phyloP scores from a whole-genome alignment of 2,329 filamentous ascomycete species.

The Botryotinia globosa region DNA sequence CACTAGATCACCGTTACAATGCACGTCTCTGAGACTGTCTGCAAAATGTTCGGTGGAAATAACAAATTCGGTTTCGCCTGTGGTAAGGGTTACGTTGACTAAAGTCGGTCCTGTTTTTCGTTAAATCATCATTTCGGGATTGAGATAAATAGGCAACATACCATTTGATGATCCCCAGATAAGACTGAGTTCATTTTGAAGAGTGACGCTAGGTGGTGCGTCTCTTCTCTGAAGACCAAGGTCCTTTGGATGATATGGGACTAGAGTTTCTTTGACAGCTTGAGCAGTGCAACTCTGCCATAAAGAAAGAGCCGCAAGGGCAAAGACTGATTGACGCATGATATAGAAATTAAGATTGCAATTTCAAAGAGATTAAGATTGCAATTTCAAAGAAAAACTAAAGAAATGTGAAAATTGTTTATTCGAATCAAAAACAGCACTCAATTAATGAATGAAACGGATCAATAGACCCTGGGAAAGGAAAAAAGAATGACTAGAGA shows the following conservation, averaged over 20 bases:
- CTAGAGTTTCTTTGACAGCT: not conserved
- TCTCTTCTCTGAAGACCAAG: slow-evolving; percentile 17
- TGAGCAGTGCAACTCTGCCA: slow-evolving; percentile 17
- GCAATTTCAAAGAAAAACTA: not conserved
- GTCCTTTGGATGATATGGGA: slow-evolving; percentile 14
- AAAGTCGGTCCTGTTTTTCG: slow-evolving; percentile 9
- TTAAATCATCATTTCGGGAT: not conserved
- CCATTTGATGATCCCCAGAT: slow-evolving; percentile 16
- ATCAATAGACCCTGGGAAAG: slow-evolving; percentile 13
- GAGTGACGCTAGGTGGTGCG: slow-evolving; percentile 12
- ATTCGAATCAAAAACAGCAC: slow-evolving; percentile 8
- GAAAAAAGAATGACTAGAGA: slow-evolving; percentile 15
- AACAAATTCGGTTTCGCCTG: slow-evolving; percentile 16
- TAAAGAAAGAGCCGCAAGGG: slow-evolving; percentile 18
- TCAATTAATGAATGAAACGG: slow-evolving; percentile 18
- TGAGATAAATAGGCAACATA: not conserved
- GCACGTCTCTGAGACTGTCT: slow-evolving; percentile 6
- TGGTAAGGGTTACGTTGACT: slow-evolving; percentile 21
- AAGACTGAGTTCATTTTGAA: slow-evolving; percentile 18
- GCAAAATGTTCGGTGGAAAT: slow-evolving; percentile 19
- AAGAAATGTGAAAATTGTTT: not conserved
- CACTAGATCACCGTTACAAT: slow-evolving; percentile 9
- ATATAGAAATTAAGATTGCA: not conserved
- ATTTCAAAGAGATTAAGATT: not conserved
- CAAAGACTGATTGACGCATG: slow-evolving; percentile 16